Evolutionary conservation across 176 grass and related monocot species (phyloP), one percentile per base, ranked within the genome.

Genomic region (Aegilops sharonensis): DNA sequence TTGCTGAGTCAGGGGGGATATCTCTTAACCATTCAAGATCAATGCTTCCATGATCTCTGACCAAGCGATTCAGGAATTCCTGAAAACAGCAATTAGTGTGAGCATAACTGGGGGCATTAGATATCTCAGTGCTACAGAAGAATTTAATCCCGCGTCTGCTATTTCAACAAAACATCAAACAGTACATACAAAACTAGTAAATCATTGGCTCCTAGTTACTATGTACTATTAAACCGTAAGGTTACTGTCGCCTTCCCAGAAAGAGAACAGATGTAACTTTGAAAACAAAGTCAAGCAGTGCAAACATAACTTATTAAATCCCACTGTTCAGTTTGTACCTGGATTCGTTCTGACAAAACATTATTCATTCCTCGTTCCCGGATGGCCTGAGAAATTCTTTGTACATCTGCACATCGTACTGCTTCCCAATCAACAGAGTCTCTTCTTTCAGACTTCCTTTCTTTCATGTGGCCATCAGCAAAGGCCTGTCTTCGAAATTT

Each of bases 21-120:
- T 94, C 80, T 83, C 94, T 91, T 82, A 99, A 68, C 97, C 97
- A 99, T 77, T 99, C 97, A 80, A 99, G 97, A 88, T 99, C 92
- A 81, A 99, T 91, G 80, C 92, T 94, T 66, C 94, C 97, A 81
- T 99, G 97, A 86, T 99, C 94, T 82, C 68, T 92, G 24, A 94
- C 89, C 81, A 99, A 86, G 75, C 97, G 92, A 87, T 96, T 90
- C 64, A 99, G 88, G 77, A 99, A 94, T 83, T 94, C 96, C 91
- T 76, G 78, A 68, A 91, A 84, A 89, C 35, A 86, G 64, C 77
- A 87, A 81, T 75, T 85, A 27, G 56, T 37, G 25, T 90, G 59
- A 90, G 75, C n/a, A 70, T 61, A 92, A 5, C 8, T 72, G 66
- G 25, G 59, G 64, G 5, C 5, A 87, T 65, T 48, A 80, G 63